phyloP scores from a whole-genome alignment of 192 early-diverging fungal genomes.

The Podochytrium sp. region DNA sequence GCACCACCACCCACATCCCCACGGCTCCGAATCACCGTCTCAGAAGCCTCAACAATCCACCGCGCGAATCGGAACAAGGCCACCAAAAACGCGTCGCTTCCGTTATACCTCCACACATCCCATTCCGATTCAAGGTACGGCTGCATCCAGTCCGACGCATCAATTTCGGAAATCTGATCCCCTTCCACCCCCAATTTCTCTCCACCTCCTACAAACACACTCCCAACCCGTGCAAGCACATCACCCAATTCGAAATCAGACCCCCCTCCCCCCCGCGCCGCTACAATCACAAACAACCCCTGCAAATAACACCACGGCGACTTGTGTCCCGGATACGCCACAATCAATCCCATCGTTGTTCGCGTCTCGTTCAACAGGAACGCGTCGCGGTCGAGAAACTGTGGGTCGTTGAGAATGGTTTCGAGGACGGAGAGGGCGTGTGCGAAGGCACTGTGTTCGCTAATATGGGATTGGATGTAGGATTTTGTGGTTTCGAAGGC shows the following conservation, averaged over 20 bases:
- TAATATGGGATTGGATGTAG: slow-evolving; percentile 19
- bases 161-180: slow-evolving; percentile 13
- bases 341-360: slow-evolving; percentile 18
- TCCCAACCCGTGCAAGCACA: too few species aligned
- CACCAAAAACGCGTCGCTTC: neutral
- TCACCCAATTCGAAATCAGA: too few species aligned
- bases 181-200: neutral
- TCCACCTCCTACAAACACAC: too few species aligned
- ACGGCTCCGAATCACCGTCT: neutral
- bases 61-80: neutral
- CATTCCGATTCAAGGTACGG: neutral
- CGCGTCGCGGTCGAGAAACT: neutral
- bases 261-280: neutral
- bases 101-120: neutral
- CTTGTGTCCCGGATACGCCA: slow-evolving; percentile 27
- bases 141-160: slow-evolving; percentile 7
- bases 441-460: slow-evolving; percentile 24
- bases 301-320: slow-evolving; percentile 32
- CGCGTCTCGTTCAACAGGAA: too few species aligned
- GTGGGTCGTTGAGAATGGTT: neutral
- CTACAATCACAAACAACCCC: slow-evolving; percentile 23
- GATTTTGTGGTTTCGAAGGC: neutral
- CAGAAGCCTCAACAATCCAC: slow-evolving; percentile 10
- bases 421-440: slow-evolving; percentile 22
- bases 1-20: neutral